Base-by-base conservation (phyloP, 2,329 filamentous ascomycete species). In the Talaromyces sp. region DNA sequence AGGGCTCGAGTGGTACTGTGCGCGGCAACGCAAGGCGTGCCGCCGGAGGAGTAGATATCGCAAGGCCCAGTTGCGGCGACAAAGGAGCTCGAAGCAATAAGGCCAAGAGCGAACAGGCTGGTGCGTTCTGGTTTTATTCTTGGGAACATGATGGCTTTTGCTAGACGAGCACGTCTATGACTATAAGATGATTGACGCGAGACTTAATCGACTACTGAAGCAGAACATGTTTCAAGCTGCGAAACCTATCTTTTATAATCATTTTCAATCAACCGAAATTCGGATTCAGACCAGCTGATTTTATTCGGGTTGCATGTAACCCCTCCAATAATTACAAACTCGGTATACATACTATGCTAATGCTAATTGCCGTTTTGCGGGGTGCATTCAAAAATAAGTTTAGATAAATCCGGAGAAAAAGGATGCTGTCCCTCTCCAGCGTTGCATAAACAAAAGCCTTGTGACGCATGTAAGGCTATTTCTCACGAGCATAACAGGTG, bases 11-110 rank as follows among this genome's bases (percentile, higher is more conserved):
- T 64, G 7, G 62, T 64, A 15, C 54, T 60, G 35, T 64, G 62
- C n/a, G 62, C 62, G 13, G 62, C 62, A 39, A 64, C 62, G 27
- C 62, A 64, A 3, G 62, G 62, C 9, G 62, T 64, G 15, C 62
- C 62, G 25, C 62, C 62, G 27, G 56, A 50, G 25, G 62, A 41
- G 13, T 64, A 64, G 13, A 64, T 37, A 11, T 64, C 62, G 47
- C 62, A 64, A 9, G 62, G 62, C 7, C 62, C 62, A 41, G 59
- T 59, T 8, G 61, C 62, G 13, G 62, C 10, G 22, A 54, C 62
- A 35, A 64, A 45, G 35, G 62, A 54, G 19, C 54, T 47, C 15
- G 59, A 49, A 33, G 45, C 45, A 27, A 50, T 13, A 58, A 64
- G 62, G 33, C 43, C 62, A 47, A 64, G 54, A 15, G 43, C 62